Evolutionary conservation across 352 stramenopile species (phyloP).

Genomic region (Globisporangium yorkense): DNA sequence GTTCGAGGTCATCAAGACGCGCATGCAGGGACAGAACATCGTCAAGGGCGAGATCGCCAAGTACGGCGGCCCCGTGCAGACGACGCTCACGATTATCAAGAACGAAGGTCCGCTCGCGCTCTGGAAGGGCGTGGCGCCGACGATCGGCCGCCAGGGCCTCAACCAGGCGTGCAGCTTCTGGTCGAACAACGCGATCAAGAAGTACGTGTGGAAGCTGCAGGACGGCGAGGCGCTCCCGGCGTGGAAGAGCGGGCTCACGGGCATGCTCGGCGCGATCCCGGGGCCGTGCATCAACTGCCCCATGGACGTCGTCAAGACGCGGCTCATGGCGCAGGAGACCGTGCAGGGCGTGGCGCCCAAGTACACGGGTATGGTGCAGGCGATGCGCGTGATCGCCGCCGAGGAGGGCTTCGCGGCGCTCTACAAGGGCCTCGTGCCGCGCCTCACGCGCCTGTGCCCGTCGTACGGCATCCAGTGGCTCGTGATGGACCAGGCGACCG

Average conservation of each 20-base stretch:
- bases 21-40: constrained; percentile 93
- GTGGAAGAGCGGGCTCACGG: constrained; percentile 94
- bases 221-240: constrained; percentile 85
- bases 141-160: constrained; percentile 95
- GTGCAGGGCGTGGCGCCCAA: constrained; percentile 83
- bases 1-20: constrained; percentile 98
- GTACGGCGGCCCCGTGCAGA: constrained; percentile 88
- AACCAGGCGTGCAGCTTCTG: constrained; percentile 99
- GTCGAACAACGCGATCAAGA: constrained; percentile 93
- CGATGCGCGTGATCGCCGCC: constrained; percentile 87
- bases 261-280: constrained; percentile 84
- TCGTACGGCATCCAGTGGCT: constrained; percentile 87
- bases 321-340: constrained; percentile 90
- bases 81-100: constrained; percentile 86
- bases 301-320: constrained; percentile 97
- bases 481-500: constrained; percentile 81
- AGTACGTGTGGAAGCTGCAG: constrained; percentile 77
- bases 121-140: constrained; percentile 95
- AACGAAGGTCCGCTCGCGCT: constrained; percentile 93
- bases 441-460: constrained; percentile 88
- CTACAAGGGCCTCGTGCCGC: constrained; percentile 97
- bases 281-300: constrained; percentile 88
- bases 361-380: constrained; percentile 93
- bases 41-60: constrained; percentile 80
- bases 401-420: constrained; percentile 93